phyloP scores from a whole-genome alignment of 2,329 filamentous ascomycete species.

The Leptographium lundbergii region DNA sequence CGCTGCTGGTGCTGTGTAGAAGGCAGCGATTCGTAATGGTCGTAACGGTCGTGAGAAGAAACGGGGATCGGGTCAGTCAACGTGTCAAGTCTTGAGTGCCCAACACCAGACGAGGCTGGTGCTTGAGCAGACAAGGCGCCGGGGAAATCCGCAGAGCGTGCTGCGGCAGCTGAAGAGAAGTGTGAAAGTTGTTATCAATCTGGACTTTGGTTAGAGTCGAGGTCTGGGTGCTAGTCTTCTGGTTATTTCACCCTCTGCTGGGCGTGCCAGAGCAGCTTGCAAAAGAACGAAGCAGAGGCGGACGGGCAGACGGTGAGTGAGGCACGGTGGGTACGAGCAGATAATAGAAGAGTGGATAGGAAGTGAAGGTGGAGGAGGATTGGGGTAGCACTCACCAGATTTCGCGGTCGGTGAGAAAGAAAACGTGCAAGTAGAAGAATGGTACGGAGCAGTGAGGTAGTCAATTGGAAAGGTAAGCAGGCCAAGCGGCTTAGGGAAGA shows the following conservation, averaged over 20 bases:
- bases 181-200: not conserved
- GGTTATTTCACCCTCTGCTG: not conserved
- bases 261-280: not conserved
- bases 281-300: not conserved
- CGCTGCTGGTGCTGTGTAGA: slow-evolving; percentile 25
- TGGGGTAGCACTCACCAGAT: not conserved
- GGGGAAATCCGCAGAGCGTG: slow-evolving; percentile 5
- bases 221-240: not conserved
- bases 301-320: not conserved
- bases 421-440: not conserved
- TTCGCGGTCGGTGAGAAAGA: not conserved
- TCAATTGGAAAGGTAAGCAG: not conserved
- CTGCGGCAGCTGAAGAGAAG: slow-evolving; percentile 2
- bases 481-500: not conserved
- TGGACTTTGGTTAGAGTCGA: not conserved
- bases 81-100: slow-evolving; percentile 6
- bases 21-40: slow-evolving; percentile 34
- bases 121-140: slow-evolving; percentile 9
- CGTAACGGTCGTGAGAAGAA: slow-evolving; percentile 39
- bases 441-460: not conserved
- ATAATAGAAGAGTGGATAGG: not conserved
- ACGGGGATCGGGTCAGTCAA: slow-evolving; percentile 7
- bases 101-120: slow-evolving; percentile 10
- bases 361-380: not conserved
- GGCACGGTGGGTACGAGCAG: not conserved